Evolutionary conservation across 2,329 filamentous ascomycete genomes (phyloP).

Genomic region (Aspergillus fumigatus): DNA sequence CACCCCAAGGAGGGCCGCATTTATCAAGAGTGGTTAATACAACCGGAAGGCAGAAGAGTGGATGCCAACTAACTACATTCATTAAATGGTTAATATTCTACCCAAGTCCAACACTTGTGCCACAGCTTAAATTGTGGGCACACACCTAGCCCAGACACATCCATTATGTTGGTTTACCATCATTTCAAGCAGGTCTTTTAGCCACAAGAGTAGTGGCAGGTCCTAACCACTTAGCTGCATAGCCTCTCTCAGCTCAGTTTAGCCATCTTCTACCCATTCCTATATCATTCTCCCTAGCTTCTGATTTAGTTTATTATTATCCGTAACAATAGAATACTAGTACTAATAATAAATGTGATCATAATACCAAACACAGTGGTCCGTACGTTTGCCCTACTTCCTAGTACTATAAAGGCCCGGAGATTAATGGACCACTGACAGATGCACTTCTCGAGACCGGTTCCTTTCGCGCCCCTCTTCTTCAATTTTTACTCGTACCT

Average conservation of each 20-base stretch:
- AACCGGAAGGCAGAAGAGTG: constrained; percentile 1
- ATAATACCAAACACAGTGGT: neutral
- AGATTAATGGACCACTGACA: neutral
- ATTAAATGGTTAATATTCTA: neutral
- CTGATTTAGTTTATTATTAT: neutral
- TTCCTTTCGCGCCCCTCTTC: neutral
- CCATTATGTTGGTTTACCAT: neutral
- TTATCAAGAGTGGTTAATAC: constrained; percentile 2
- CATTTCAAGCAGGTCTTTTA: neutral
- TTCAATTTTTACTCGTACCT: neutral
- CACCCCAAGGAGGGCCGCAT: neutral
- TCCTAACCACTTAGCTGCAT: constrained; percentile 14
- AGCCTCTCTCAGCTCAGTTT: constrained; percentile 8
- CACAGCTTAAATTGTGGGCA: constrained; percentile 7
- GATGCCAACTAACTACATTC: neutral
- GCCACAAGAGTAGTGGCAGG: constrained; percentile 1
- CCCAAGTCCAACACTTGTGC: constrained; percentile 12
- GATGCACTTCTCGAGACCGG: neutral
- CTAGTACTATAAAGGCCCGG: neutral
- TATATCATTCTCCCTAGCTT: neutral
- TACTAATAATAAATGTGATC: neutral
- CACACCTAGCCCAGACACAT: constrained; percentile 2
- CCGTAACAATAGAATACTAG: neutral
- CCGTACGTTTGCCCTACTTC: neutral
- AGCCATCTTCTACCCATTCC: neutral